These are phyloP conservation scores for Gastrolobium bilobum DNA, from an alignment of 306 rosid genomes.

Conservation along the genomic window DNA sequence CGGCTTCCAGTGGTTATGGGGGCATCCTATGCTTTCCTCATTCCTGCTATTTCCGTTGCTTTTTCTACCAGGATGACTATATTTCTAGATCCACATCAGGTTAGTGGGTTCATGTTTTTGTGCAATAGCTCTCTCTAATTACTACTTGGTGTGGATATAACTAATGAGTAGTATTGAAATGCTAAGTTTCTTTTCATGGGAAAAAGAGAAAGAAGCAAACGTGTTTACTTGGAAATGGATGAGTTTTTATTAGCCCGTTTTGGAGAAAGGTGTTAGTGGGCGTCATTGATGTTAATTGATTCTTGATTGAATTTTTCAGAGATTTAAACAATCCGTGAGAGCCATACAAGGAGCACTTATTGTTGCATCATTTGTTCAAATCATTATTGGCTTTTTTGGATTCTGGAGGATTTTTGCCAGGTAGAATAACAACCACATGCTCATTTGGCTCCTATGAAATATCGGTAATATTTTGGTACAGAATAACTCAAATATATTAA, in stretches of 20 bases:
- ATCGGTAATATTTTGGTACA: background rate
- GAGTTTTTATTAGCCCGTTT: slow-evolving; percentile 4
- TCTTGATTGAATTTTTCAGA: slow-evolving; percentile 56
- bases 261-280: slow-evolving; percentile 28
- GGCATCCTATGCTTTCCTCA: slow-evolving; percentile 73
- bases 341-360: slow-evolving; percentile 84
- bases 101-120: slow-evolving; percentile 37
- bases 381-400: slow-evolving; percentile 79
- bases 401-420: slow-evolving; percentile 80
- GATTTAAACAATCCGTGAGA: slow-evolving; percentile 75
- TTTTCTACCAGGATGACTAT: slow-evolving; percentile 63
- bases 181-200: background rate
- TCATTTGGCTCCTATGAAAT: slow-evolving; percentile 38
- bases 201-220: background rate
- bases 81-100: slow-evolving; percentile 72
- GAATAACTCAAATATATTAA: slow-evolving; percentile 7
- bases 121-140: background rate
- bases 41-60: slow-evolving; percentile 70
- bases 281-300: slow-evolving; percentile 33
- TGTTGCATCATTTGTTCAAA: slow-evolving; percentile 74
- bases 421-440: slow-evolving; percentile 48
- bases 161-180: background rate
- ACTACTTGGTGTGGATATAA: background rate
- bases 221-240: slow-evolving; percentile 33
- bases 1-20: slow-evolving; percentile 88